Percentiles rank a stretch among this genome's conserved stretches.
phyloP scores from a whole-genome alignment of 331 rosid species.

The Rosa hybrid region DNA sequence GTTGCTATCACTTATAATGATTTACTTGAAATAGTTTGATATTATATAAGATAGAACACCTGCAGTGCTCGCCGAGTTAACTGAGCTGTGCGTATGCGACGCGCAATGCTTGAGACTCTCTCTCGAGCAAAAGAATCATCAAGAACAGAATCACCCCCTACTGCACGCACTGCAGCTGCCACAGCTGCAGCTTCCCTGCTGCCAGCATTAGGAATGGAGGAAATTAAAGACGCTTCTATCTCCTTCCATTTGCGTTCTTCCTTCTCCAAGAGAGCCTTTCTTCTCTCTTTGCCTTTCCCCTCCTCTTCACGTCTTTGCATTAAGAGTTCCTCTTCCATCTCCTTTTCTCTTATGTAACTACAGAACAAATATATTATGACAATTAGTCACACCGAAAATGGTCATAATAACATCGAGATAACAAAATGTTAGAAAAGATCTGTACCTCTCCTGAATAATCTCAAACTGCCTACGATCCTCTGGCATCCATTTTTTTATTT shows the following conservation, averaged over 20 bases:
- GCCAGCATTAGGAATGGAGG: conserved; percentile 97
- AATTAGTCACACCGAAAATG: conserved; percentile 23
- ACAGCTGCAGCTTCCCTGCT: conserved; percentile 98
- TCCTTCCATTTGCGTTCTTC: conserved; percentile 99
- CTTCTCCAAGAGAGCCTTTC: conserved; percentile 94
- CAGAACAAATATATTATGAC: conserved; percentile 29
- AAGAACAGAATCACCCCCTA: conserved; percentile 97
- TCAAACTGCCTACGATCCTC: conserved; percentile 98
- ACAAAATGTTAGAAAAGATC: neutral
- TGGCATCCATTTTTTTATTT: conserved; percentile 99
- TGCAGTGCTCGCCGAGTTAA: conserved; percentile 92
- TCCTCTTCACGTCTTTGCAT: conserved; percentile 99
- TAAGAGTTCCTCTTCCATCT: conserved; percentile 99
- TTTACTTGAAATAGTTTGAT: neutral
- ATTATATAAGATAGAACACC: conserved; percentile 42
- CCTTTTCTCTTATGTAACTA: conserved; percentile 97
- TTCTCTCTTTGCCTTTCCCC: conserved; percentile 98
- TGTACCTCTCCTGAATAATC: conserved; percentile 93
- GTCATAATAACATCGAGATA: neutral
- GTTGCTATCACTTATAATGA: neutral
- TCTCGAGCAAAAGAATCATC: conserved; percentile 98
- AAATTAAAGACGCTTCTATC: conserved; percentile 95
- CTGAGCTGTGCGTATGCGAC: conserved; percentile 86
- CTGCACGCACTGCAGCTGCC: conserved; percentile 99
- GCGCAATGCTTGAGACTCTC: conserved; percentile 97